Conservation (phyloP, 2,329 filamentous ascomycete genomes). For the Incumbomyces lentus region DNA sequence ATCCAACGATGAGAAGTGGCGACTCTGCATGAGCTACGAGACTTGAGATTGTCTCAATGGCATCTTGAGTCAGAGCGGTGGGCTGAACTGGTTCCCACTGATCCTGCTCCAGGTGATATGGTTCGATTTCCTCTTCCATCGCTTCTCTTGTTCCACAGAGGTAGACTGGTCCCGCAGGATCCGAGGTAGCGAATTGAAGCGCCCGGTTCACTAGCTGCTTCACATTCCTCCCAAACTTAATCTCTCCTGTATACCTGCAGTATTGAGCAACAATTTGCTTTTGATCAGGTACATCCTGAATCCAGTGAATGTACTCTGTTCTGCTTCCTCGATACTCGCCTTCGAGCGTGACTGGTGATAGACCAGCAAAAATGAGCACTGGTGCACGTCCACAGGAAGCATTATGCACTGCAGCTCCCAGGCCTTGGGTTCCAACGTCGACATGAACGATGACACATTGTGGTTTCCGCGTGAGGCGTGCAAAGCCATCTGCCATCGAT, state of each 20-base stretch:
- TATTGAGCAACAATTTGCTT: conserved; percentile 74
- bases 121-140: conserved; percentile 74
- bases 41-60: conserved; percentile 33
- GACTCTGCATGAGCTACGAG: conserved; percentile 37
- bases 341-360: conserved; percentile 66
- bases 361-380: conserved; percentile 66
- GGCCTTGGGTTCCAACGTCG: conserved; percentile 69
- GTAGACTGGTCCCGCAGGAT: conserved; percentile 71
- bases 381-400: conserved; percentile 64
- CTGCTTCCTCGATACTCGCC: conserved; percentile 67
- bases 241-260: conserved; percentile 71
- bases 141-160: conserved; percentile 67
- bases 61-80: conserved; percentile 46
- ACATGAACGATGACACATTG: conserved; percentile 73
- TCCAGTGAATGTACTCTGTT: conserved; percentile 80
- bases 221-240: conserved; percentile 74
- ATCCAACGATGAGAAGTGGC: conserved; percentile 42
- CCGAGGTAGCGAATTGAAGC: conserved; percentile 67
- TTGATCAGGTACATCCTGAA: conserved; percentile 74
- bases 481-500: conserved; percentile 75
- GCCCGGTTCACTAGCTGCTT: conserved; percentile 85
- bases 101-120: conserved; percentile 57
- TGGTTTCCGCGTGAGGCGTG: conserved; percentile 58
- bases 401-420: conserved; percentile 70
- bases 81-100: conserved; percentile 63